Percentiles rank a stretch among this genome's conserved stretches.
These are phyloP conservation scores for Cladophialophora exuberans DNA, from an alignment of 2,329 filamentous ascomycete genomes.

Conservation along the genomic window DNA sequence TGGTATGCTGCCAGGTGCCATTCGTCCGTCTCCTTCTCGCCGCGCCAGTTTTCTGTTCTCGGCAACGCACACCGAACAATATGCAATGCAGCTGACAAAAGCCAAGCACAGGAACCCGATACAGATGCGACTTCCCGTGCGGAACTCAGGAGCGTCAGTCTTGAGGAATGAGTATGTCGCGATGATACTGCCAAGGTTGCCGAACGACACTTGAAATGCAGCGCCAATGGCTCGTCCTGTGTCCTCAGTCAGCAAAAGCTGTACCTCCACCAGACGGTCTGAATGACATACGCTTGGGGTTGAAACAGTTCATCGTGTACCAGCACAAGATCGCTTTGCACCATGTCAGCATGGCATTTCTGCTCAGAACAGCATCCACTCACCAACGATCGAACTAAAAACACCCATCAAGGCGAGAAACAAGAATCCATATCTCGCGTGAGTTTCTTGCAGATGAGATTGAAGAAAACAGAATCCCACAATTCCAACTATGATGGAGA, in stretches of 20 bases:
- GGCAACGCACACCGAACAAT: not conserved
- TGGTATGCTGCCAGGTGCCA: not conserved
- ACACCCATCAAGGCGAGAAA: not conserved
- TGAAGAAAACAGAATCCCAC: not conserved
- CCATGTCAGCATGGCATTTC: not conserved
- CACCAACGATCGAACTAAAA: not conserved
- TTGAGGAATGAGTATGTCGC: not conserved
- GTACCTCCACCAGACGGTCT: not conserved
- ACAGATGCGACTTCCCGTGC: not conserved
- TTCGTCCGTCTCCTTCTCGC: not conserved
- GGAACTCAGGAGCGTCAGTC: not conserved
- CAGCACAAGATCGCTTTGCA: not conserved
- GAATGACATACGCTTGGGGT: not conserved
- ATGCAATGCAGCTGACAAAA: not conserved
- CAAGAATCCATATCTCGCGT: not conserved
- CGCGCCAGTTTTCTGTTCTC: not conserved
- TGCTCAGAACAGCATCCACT: not conserved
- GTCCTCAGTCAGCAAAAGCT: not conserved
- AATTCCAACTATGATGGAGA: not conserved
- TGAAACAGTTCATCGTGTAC: not conserved
- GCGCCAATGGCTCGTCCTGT: not conserved
- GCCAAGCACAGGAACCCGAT: conserved; percentile 1
- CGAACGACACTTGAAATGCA: not conserved
- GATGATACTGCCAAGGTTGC: not conserved
- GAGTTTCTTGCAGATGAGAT: not conserved